Conservation (phyloP, 805 yeast genomes). For the Candida methanosorbosa region DNA sequence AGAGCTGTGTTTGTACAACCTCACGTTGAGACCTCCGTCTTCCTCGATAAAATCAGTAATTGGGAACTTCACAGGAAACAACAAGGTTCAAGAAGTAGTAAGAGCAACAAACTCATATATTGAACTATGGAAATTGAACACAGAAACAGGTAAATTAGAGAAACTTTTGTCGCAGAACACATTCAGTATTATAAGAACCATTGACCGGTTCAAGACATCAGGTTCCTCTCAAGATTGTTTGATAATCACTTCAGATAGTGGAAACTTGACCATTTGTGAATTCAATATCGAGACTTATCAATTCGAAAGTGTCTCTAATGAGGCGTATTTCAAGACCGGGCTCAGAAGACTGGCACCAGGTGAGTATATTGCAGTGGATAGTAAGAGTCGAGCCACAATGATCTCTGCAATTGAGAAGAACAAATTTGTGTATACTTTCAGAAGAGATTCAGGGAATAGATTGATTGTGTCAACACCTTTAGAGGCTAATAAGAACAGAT, state of each 20-base stretch:
- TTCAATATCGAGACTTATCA: constrained; percentile 16
- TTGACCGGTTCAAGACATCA: constrained; percentile 42
- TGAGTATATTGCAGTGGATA: constrained; percentile 59
- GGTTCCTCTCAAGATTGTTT: constrained; percentile 50
- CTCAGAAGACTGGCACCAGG: constrained; percentile 73
- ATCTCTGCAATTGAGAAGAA: constrained; percentile 65
- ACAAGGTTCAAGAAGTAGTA: constrained; percentile 53
- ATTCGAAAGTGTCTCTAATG: constrained; percentile 40
- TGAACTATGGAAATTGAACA: constrained; percentile 44
- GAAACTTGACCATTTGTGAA: constrained; percentile 46
- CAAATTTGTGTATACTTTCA: constrained; percentile 61
- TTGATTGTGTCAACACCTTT: constrained; percentile 62
- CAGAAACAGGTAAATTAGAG: constrained; percentile 46
- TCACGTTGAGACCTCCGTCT: constrained; percentile 59
- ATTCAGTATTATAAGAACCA: constrained; percentile 49
- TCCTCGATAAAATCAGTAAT: constrained; percentile 45
- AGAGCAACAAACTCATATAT: constrained; percentile 47
- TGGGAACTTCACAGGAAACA: constrained; percentile 57
- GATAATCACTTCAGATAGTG: constrained; percentile 74
- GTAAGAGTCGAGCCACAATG: constrained; percentile 61
- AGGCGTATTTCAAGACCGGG: constrained; percentile 69
- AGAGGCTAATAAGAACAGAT: constrained; percentile 47
- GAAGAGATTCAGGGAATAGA: constrained; percentile 35
- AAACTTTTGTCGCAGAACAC: constrained; percentile 34
- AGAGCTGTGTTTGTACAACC: constrained; percentile 51